Base-by-base conservation (phyloP, 352 stramenopile genomes). In the Globisporangium spinosum region DNA sequence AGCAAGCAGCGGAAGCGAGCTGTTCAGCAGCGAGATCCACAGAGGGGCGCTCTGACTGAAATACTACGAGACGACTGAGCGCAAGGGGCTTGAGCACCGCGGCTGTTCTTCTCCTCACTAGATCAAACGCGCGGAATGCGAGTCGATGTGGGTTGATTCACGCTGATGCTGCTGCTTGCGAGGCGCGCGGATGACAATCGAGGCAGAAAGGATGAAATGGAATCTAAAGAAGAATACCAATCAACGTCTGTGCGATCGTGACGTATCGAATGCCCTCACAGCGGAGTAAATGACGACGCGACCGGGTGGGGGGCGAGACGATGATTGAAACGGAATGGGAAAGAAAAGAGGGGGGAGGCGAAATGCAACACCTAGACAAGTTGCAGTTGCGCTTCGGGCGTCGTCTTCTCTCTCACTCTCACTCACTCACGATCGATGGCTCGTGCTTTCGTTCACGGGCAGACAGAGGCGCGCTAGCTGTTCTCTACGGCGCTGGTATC, bases 301-400 rank as follows among this genome's bases (percentile, higher is more conserved):
- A 32, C 56, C 32, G 32, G 32, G 29, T 32, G 29, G 29, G 32
- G 25, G 15, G 15, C 15, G 17, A 9, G 43, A 9, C 5, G 43
- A 51, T 22, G 56, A 62, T 62, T 62, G 56, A 62, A 62, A 62
- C n/a, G 32, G 56, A 62, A 62, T 59, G 27, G 22, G 43, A 56
- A 62, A 32, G 9, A 20, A 29, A 38, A 49, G 29, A 22, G 9
- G 20, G 7, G 56, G 1, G 20, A 13, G 56, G 32, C 55, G n/a
- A 12, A 61, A 29, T 61, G 55, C 55, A 61, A 45, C 35, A 32
- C 53, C 53, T 35, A 58, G 53, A 49, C 20, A 49, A 62, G 56
- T 62, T 62, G 32, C 56, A 49, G 56, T 49, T 45, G 56, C 32
- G 10, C 53, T 35, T 58, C 56, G n/a, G 56, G 34, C 32, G 56